Base-by-base conservation (phyloP, 352 stramenopile species). In the Phytophthora constricta region DNA sequence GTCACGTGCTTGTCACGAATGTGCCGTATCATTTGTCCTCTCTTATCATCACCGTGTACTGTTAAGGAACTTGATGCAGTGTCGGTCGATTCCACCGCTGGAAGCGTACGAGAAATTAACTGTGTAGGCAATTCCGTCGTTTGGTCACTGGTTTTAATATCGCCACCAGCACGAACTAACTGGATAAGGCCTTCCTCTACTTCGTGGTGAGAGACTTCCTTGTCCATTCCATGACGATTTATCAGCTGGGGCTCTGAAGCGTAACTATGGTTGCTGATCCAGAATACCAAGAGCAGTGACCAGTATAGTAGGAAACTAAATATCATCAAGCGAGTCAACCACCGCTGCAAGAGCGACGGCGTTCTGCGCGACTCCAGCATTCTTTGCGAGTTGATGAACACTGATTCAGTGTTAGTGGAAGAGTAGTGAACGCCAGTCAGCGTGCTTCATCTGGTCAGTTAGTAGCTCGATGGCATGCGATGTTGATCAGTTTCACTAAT, bases 261-360 rank as follows among this genome's bases (percentile, higher is more conserved):
- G 19, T 34, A 49, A 33, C 33, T 27, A 3, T 25, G 22, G n/a
- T 54, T 37, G 5, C 3, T 45, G 20, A 41, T 8, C 23, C 37
- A 62, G 11, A 68, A 62, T 16, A 17, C 43, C 22, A 64, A 37
- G n/a, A 72, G 34, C 11, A 63, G 14, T 28, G 31, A 49, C 27
- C 43, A 53, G 11, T 63, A 72, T 34, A 68, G 31, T 7, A 62
- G 5, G n/a, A 54, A 22, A 33, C 20, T 56, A n/a, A 72, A 28
- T 13, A 72, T 4, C 16, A 72, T 43, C 22, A 68, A 25, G 19
- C 51, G 43, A 9, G 28, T 39, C 22, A 68, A 5, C 58, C 58
- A 63, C 42, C 58, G 37, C 11, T 58, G 64, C n/a, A 59, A 27
- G 7, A 39, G 52, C 43, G 39, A 55, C 13, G 51, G 33, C 23